Conservation (phyloP, 2,329 filamentous ascomycete genomes). For the Juglanconis juglandina region DNA sequence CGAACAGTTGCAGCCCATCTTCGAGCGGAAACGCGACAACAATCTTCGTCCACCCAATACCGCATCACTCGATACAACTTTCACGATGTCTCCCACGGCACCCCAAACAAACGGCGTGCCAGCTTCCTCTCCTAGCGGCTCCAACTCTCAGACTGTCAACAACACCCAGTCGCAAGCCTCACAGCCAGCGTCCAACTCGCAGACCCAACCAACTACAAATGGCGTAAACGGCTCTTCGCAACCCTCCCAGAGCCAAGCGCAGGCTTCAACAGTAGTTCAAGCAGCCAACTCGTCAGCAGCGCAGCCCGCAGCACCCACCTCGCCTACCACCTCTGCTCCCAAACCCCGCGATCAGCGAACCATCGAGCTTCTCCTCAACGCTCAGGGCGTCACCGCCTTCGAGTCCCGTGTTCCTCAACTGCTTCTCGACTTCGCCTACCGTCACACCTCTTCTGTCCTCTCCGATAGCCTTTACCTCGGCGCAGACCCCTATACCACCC, state of each 20-base stretch:
- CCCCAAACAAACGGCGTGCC: constrained; percentile 55
- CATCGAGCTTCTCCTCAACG: constrained; percentile 74
- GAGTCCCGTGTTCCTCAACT: constrained; percentile 79
- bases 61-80: neutral
- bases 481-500: constrained; percentile 63
- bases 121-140: constrained; percentile 34
- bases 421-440: constrained; percentile 82
- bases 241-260: constrained; percentile 27
- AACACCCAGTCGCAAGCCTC: constrained; percentile 20
- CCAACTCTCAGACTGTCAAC: constrained; percentile 21
- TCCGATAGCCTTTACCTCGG: constrained; percentile 67
- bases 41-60: neutral
- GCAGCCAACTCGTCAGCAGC: constrained; percentile 21
- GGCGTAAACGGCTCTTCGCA: constrained; percentile 12
- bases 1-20: neutral
- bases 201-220: constrained; percentile 28
- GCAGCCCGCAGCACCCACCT: constrained; percentile 24
- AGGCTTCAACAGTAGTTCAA: constrained; percentile 22
- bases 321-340: constrained; percentile 40
- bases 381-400: constrained; percentile 75
- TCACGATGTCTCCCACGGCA: constrained; percentile 28
- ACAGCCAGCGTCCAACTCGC: constrained; percentile 17
- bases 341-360: constrained; percentile 76
- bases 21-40: neutral
- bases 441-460: constrained; percentile 70